Conservation (phyloP, 257 asterid genomes). For the Nicotiana undulata region DNA sequence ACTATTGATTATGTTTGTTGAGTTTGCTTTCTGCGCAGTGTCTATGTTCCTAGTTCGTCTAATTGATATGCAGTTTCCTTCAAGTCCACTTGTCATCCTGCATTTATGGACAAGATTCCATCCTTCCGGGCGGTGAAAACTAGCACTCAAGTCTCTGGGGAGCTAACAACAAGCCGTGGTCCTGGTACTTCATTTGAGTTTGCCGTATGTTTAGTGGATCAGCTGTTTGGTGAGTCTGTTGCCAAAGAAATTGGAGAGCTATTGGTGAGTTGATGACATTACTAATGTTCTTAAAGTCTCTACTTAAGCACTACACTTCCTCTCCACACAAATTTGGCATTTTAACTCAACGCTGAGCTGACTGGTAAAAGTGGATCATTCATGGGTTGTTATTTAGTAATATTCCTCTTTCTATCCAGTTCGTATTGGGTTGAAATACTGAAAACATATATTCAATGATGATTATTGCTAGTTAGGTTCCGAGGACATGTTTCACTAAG, state of each 20-base stretch:
- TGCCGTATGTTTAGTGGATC: slow-evolving; percentile 69
- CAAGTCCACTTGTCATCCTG: slow-evolving; percentile 94
- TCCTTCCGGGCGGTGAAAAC: slow-evolving; percentile 77
- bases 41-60: slow-evolving; percentile 11
- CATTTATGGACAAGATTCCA: slow-evolving; percentile 74
- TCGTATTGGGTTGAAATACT: not conserved
- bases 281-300: not conserved
- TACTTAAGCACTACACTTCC: not conserved
- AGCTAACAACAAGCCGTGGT: slow-evolving; percentile 93
- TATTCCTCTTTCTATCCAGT: not conserved
- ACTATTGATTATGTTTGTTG: not conserved
- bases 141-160: slow-evolving; percentile 69
- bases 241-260: slow-evolving; percentile 54
- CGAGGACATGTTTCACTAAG: not conserved
- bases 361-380: not conserved
- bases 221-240: slow-evolving; percentile 67
- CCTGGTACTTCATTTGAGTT: slow-evolving; percentile 82
- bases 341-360: not conserved
- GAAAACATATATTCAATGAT: not conserved
- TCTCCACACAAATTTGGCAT: not conserved
- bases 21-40: not conserved
- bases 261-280: slow-evolving; percentile 36
- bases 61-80: slow-evolving; percentile 18
- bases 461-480: not conserved
- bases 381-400: not conserved